Evolutionary conservation across 441 rosid species (phyloP).

Genomic region (Hura crepitans): DNA sequence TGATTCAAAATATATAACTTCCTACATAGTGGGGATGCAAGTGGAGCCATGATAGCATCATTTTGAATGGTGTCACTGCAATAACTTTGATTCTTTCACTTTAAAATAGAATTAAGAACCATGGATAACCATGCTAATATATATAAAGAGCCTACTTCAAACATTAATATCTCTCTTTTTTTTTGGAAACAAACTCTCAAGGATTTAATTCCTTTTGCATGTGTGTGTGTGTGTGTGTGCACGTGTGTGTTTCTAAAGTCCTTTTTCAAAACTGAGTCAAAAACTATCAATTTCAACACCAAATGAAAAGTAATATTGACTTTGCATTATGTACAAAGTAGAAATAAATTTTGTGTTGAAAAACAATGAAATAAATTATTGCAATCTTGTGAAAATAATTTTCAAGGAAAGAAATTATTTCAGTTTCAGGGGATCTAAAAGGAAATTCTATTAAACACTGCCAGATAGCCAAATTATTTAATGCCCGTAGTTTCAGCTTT

Average conservation of each 20-base stretch:
- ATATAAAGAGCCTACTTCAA: background rate
- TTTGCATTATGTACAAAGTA: background rate
- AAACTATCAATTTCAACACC: background rate
- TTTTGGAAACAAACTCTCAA: background rate
- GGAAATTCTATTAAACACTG: background rate
- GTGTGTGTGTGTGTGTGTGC: too few relatives aligned
- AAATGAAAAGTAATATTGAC: background rate
- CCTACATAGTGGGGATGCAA: background rate
- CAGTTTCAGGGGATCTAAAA: background rate
- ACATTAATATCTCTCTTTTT: background rate
- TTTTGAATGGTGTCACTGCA: background rate
- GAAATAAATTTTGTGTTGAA: background rate
- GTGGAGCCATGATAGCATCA: too few relatives aligned
- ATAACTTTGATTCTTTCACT: background rate
- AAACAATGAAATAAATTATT: background rate
- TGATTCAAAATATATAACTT: conserved; percentile 2
- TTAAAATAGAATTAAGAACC: background rate
- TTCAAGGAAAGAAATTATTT: background rate
- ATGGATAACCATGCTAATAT: background rate
- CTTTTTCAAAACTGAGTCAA: background rate
- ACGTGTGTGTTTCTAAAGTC: too few relatives aligned
- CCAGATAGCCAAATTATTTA: background rate
- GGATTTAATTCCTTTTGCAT: background rate
- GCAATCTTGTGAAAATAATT: background rate
- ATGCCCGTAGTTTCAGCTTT: conserved; percentile 1